Percentiles rank a stretch among this genome's conserved stretches.
phyloP scores from a whole-genome alignment of 2,329 filamentous ascomycete species.

The Cladosporium sphaerospermum region DNA sequence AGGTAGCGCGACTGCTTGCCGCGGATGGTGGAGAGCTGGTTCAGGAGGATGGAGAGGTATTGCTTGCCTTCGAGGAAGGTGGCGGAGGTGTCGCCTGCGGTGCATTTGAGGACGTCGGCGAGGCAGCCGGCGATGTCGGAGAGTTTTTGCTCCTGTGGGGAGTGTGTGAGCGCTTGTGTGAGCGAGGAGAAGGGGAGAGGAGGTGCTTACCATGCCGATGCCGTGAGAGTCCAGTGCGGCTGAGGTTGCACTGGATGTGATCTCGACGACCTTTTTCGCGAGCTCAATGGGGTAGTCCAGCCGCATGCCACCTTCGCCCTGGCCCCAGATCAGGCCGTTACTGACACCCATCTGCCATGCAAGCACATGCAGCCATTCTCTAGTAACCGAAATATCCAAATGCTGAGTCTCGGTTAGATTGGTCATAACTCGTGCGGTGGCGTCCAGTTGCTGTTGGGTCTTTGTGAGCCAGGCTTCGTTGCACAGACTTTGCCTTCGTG shows the following conservation, averaged over 20 bases:
- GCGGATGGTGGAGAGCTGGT: slow-evolving; percentile 29
- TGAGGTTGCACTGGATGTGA: slow-evolving; percentile 24
- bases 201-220: slow-evolving; percentile 29
- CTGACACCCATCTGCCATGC: slow-evolving; percentile 34
- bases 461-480: slow-evolving; percentile 30
- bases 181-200: neutral
- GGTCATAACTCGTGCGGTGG: slow-evolving; percentile 23
- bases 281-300: slow-evolving; percentile 33
- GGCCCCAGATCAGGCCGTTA: slow-evolving; percentile 31
- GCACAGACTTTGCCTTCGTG: slow-evolving; percentile 27
- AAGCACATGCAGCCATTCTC: slow-evolving; percentile 33
- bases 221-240: slow-evolving; percentile 30
- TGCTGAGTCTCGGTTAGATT: slow-evolving; percentile 30
- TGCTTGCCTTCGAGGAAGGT: slow-evolving; percentile 30
- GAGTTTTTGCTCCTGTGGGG: slow-evolving; percentile 30
- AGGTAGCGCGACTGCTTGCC: slow-evolving; percentile 32
- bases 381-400: slow-evolving; percentile 29
- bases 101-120: slow-evolving; percentile 31
- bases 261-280: slow-evolving; percentile 29
- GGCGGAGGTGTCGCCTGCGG: slow-evolving; percentile 28
- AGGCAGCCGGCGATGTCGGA: slow-evolving; percentile 32
- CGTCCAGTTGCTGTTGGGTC: slow-evolving; percentile 30
- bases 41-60: slow-evolving; percentile 28
- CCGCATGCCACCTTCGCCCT: slow-evolving; percentile 29
- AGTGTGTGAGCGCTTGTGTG: neutral